Conservation (phyloP, 169 alveolate species). For the Perkinsus chesapeaki region DNA sequence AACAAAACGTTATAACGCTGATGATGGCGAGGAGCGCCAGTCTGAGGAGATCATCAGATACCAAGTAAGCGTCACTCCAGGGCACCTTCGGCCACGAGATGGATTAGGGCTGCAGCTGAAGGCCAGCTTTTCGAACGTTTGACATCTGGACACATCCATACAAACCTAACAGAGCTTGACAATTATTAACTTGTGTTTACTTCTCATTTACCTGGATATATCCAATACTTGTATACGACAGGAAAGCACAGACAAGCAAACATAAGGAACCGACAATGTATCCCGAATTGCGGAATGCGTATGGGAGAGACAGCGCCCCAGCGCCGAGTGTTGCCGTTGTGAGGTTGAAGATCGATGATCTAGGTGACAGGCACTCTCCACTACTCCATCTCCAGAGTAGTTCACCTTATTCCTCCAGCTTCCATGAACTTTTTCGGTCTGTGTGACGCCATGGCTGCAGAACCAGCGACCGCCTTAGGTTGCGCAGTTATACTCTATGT, state of each 20-base stretch:
- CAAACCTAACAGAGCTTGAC: background rate
- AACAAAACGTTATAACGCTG: conserved; percentile 17
- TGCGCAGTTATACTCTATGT: background rate
- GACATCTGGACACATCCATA: background rate
- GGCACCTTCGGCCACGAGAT: background rate
- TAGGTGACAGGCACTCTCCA: background rate
- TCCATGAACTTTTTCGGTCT: background rate
- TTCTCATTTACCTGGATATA: background rate
- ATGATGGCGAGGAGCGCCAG: background rate
- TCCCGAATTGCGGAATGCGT: conserved; percentile 12
- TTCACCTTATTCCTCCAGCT: background rate
- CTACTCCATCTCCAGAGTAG: background rate
- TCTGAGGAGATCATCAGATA: background rate
- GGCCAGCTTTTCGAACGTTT: background rate
- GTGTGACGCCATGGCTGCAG: background rate
- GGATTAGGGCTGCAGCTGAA: background rate
- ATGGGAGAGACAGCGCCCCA: conserved; percentile 15
- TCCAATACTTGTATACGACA: background rate
- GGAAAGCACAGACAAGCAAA: background rate
- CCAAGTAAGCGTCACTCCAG: background rate
- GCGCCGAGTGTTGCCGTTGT: conserved; percentile 21
- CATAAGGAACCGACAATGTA: conserved; percentile 5
- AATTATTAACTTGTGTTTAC: background rate
- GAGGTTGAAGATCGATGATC: conserved; percentile 11
- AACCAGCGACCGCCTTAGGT: background rate